Percentiles rank a stretch among this genome's conserved stretches.
phyloP scores from a whole-genome alignment of 257 asterid species.

The Plectranthus barbatus region DNA sequence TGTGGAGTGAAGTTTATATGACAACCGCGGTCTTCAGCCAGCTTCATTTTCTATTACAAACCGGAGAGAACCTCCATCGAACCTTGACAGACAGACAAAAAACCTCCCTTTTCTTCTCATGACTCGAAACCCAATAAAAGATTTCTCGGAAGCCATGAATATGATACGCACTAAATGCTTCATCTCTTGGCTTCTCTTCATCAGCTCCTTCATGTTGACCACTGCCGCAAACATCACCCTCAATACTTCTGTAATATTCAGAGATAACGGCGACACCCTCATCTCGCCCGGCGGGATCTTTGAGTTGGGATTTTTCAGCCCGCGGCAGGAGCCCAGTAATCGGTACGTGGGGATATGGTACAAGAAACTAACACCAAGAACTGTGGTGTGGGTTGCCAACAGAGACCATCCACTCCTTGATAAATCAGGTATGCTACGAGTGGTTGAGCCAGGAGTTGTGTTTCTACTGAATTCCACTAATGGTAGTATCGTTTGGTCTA shows the following conservation, averaged over 20 bases:
- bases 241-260: conserved; percentile 1
- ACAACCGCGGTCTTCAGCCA: too few species aligned
- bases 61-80: too few species aligned
- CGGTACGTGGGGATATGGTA: conserved; percentile 46
- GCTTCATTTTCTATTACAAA: too few species aligned
- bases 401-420: conserved; percentile 22
- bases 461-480: conserved; percentile 19
- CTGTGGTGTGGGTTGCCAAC: conserved; percentile 48
- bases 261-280: conserved; percentile 23
- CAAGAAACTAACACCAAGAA: conserved; percentile 16
- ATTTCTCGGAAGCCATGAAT: too few species aligned
- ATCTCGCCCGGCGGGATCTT: conserved; percentile 34
- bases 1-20: too few species aligned
- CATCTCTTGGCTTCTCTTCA: neutral
- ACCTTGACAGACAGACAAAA: too few species aligned
- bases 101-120: too few species aligned
- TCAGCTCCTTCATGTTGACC: neutral
- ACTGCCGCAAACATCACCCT: neutral
- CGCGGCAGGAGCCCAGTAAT: neutral
- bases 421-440: conserved; percentile 22
- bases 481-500: conserved; percentile 27
- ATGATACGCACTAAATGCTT: too few species aligned
- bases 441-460: conserved; percentile 17
- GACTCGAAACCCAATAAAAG: too few species aligned
- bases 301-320: conserved; percentile 19